Evolutionary conservation across 176 grass and related monocot genomes (phyloP).

Genomic region (Zoysia japonica): DNA sequence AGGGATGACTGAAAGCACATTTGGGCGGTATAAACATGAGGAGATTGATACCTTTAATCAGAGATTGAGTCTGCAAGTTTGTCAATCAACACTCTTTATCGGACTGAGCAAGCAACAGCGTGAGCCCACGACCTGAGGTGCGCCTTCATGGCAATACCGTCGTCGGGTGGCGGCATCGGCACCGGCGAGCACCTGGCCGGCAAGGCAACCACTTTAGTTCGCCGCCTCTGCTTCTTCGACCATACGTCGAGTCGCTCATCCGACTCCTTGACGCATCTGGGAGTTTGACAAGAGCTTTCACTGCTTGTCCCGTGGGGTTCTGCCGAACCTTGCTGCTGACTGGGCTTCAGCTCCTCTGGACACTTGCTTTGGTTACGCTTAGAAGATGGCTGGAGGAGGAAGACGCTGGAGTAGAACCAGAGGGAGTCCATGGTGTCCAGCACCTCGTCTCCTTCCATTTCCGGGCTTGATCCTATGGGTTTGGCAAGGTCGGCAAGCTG

Average conservation of each 20-base stretch:
- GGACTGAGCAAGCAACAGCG: slow-evolving; percentile 47
- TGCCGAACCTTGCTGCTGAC: not conserved
- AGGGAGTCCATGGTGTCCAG: slow-evolving; percentile 45
- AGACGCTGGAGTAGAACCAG: slow-evolving; percentile 64
- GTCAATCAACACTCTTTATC: slow-evolving; percentile 21
- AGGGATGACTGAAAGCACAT: not conserved
- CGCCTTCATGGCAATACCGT: slow-evolving; percentile 62
- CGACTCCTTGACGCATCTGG: not conserved
- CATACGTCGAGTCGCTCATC: slow-evolving; percentile 1
- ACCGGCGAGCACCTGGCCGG: slow-evolving; percentile 31
- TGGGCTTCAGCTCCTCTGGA: not conserved
- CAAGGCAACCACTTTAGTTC: not conserved
- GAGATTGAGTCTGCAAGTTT: not conserved
- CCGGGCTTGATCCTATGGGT: not conserved
- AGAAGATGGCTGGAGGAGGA: slow-evolving; percentile 5
- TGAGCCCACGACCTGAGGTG: slow-evolving; percentile 75
- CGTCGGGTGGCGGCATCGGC: slow-evolving; percentile 32
- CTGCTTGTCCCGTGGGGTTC: not conserved
- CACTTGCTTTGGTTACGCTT: not conserved
- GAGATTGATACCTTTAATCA: not conserved
- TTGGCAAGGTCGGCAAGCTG: not conserved
- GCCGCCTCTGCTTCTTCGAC: slow-evolving; percentile 22
- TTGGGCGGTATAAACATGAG: not conserved
- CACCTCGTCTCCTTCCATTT: slow-evolving; percentile 34
- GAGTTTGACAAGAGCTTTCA: not conserved